Evolutionary conservation across 768 basidiomycete genomes (phyloP), one percentile per base, ranked within the genome.

Genomic region (Trametes villosa): DNA sequence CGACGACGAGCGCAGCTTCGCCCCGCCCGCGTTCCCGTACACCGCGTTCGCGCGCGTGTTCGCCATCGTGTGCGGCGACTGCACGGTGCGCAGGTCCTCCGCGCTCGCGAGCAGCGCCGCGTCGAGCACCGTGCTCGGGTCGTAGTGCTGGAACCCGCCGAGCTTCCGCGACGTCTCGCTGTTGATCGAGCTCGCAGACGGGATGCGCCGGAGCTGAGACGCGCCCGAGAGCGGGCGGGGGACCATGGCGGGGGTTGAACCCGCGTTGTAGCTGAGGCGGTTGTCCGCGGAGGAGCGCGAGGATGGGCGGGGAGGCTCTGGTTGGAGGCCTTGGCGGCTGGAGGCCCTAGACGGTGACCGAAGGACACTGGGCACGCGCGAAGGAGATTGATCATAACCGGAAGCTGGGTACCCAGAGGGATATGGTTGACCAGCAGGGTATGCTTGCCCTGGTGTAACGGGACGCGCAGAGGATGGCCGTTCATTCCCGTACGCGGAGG

Each of bases 201-300:
- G 65, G 30, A 64, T 33, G 12, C 65, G 69, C 27, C 64, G 58
- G 5, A 70, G 57, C 33, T 54, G 40, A 22, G 57, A 48, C 34
- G 59, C 52, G 13, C 36, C 55, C 11, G 68, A 68, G 12, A 72
- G 64, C 20, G 66, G 67, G 8, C 67, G 68, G 7, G 55, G 40
- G 17, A 62, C n/a, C 54, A 46, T 54, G 15, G 62, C 63, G 13
- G 71, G 72, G 9, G 72, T 73, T 31, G 63, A 66, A 22, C 69
- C 71, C 17, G 72, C 72, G 62, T 71, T 64, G 46, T 71, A 33
- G 63, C 72, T 71, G n/a, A 70, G 57, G 62, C 67, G 54, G 50
- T 67, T 68, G 29, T 64, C 54, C 18, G 58, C 71, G 9, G 68
- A 66, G 18, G 64, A 30, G 12, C 67, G 67, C 15, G 70, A 66